Base-by-base conservation (phyloP, 2,329 filamentous ascomycete species). In the Aspergillus spinulosporus region DNA sequence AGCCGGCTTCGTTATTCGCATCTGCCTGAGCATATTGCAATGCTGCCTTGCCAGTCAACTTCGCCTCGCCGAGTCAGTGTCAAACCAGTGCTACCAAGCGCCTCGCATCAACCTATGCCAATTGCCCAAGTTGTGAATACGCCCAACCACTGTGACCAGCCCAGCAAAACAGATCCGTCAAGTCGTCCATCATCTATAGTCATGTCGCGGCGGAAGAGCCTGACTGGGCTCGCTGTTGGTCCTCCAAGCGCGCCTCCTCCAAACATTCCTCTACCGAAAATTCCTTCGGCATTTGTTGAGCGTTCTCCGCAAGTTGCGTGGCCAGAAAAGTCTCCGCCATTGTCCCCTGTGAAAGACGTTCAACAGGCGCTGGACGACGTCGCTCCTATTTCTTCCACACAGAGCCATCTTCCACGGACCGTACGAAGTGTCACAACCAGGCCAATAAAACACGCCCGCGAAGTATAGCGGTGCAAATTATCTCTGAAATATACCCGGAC, bases 241-340 rank as follows among this genome's bases (percentile, higher is more conserved):
- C 70, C 69, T 28, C 69, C 70, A 1, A 52, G 59, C 8, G 66
- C 65, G 6, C 70, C 70, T 39, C 70, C 70, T 34, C 70, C 70
- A 3, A 71, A 67, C 40, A 71, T 66, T 39, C 70, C 70, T 1
- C 57, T 73, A 3, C 70, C 70, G 3, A 68, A 72, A 43, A 66
- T 72, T 1, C 70, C 70, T 5, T 64, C 63, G 0, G 59, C 63
- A 6, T 42, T 61, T 3, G 53, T 49, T 5, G 46, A 57, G n/a
- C 14, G 49, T 2, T 49, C 61, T 4, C 42, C 59, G n/a, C 54
- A 48, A 39, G 36, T 49, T 32, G 29, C 21, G 12, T 56, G 14
- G 50, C 53, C 37, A 34, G 49, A 47, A 26, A 50, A 32, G 21
- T 61, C 60, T 6, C 50, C 59, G 8, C 57, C 57, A 26, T 43